Conservation (phyloP, 495 filamentous ascomycete genomes). For the Hypomontagnella submonticulosa region DNA sequence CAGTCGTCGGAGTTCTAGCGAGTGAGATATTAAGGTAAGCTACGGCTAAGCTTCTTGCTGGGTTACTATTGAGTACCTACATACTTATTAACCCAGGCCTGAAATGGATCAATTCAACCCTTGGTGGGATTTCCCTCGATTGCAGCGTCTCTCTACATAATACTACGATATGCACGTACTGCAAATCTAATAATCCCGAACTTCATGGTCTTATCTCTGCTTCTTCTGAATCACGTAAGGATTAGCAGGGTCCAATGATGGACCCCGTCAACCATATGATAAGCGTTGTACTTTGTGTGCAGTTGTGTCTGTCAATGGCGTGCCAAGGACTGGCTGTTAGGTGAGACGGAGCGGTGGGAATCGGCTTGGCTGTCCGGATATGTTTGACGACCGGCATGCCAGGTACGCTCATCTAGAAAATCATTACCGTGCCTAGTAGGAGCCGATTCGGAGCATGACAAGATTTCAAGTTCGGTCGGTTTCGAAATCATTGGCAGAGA, state of each 20-base stretch:
- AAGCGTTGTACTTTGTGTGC: not conserved
- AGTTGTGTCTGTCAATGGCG: constrained; percentile 2
- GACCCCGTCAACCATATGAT: constrained; percentile 1
- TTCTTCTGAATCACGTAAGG: constrained; percentile 3
- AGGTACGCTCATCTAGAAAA: constrained; percentile 17
- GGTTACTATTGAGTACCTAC: too few relatives aligned
- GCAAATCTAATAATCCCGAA: not conserved
- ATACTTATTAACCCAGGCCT: constrained; percentile 16
- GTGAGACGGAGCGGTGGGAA: constrained; percentile 13
- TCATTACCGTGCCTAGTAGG: constrained; percentile 33
- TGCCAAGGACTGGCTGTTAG: constrained; percentile 15
- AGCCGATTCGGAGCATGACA: constrained; percentile 18
- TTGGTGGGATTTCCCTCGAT: constrained; percentile 2
- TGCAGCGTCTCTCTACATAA: constrained; percentile 7
- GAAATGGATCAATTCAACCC: constrained; percentile 30
- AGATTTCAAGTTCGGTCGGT: constrained; percentile 11
- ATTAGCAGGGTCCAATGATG: constrained; percentile 11
- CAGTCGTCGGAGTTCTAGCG: constrained; percentile 3
- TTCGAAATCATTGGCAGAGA: constrained; percentile 12
- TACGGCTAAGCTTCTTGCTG: constrained; percentile 38
- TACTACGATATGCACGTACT: constrained; percentile 5
- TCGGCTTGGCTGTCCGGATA: constrained; percentile 13
- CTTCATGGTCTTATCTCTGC: constrained; percentile 20
- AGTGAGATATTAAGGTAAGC: constrained; percentile 2
- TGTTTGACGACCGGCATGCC: constrained; percentile 12